Evolutionary conservation across 208 protist genomes (phyloP), one percentile per base, ranked within the genome.

Genomic region (Angomonas ambiguus): DNA sequence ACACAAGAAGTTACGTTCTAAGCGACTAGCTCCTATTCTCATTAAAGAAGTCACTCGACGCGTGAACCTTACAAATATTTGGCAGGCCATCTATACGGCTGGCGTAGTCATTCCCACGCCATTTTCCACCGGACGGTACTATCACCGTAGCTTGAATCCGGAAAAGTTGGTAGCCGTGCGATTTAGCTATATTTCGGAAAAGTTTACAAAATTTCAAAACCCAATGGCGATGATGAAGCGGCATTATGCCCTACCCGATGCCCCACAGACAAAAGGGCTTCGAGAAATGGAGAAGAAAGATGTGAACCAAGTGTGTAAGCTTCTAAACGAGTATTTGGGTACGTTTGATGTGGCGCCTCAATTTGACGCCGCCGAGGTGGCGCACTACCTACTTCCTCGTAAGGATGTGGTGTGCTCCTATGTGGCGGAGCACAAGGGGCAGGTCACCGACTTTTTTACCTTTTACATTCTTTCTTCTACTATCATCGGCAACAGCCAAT

Each of bases 11-110:
- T 82, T 99, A 22, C 89, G 99, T 18, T 74, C 85, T 18, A 99
- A 99, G 80, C 85, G 97, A 13, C 71, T 99, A 27, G 98, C 98
- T 2, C 98, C 98, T 0, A 88, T 99, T 38, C 82, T 99, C 8
- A 99, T 99, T 80, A 93, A 97, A 60, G 97, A 99, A 76, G 93
- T 99, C n/a, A 99, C 99, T 5, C 91, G 98, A 22, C 87, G 98
- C 10, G 98, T 99, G 51, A 98, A 99, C 76, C 69, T 92, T 10
- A 65, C 61, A 11, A 76, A 95, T 65, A 88, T 98, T 45, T 98
- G 93, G 87, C 96, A 98, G 72, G 98, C 98, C 0, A 76, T 98
- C 13, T 99, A 99, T 78, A 99, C 98, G 10, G 97, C 98, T 16
- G 99, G 99, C 32, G 87, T 94, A 1, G 62, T 97, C 0, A 51